Evolutionary conservation across 1,284 basidiomycete species (phyloP).

Genomic region (Testicularia cyperi): DNA sequence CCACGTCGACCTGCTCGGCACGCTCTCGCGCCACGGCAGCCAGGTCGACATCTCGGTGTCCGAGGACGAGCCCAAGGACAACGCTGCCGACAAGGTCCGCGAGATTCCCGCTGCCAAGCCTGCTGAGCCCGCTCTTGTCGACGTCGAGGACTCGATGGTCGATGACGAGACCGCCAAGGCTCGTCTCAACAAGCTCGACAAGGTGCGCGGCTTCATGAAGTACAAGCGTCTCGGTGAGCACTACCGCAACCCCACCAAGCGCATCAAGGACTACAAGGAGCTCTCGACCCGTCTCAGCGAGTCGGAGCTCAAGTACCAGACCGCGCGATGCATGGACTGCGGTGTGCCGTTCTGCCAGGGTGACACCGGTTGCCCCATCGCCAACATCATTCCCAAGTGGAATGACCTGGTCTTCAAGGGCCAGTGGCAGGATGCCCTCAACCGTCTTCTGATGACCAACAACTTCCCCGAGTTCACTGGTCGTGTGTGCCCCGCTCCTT

Average conservation of each 20-base stretch:
- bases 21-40: constrained; percentile 52
- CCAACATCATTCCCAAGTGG: constrained; percentile 58
- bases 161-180: constrained; percentile 55
- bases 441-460: constrained; percentile 57
- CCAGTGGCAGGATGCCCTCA: constrained; percentile 56
- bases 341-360: constrained; percentile 59
- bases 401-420: constrained; percentile 60
- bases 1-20: constrained; percentile 57
- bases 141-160: constrained; percentile 57
- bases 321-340: constrained; percentile 59
- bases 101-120: constrained; percentile 40
- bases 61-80: constrained; percentile 37
- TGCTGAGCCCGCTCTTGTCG: constrained; percentile 49
- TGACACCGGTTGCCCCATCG: constrained; percentile 57
- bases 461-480: constrained; percentile 59
- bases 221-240: constrained; percentile 57
- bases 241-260: constrained; percentile 53
- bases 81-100: constrained; percentile 23
- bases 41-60: constrained; percentile 48
- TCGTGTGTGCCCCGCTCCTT: constrained; percentile 58
- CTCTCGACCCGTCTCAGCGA: constrained; percentile 54
- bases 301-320: constrained; percentile 58
- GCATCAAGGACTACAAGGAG: constrained; percentile 57
- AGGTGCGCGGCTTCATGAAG: constrained; percentile 58
- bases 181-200: constrained; percentile 55